phyloP scores from a whole-genome alignment of 2,329 filamentous ascomycete genomes.

The Neonectria neomacrospora region DNA sequence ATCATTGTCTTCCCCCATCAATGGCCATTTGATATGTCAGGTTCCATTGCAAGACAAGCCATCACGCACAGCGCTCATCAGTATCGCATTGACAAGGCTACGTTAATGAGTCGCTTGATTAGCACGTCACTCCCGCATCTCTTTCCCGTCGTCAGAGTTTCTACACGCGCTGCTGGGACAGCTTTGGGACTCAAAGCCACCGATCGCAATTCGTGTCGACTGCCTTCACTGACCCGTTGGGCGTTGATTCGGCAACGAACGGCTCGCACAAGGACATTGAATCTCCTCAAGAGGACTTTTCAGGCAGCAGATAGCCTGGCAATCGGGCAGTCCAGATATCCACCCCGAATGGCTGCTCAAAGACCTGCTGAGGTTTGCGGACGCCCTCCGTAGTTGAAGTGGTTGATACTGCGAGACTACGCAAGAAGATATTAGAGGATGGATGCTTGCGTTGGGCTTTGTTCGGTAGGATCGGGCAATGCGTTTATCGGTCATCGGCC shows the following conservation, averaged over 20 bases:
- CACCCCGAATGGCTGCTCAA: neutral
- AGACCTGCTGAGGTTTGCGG: neutral
- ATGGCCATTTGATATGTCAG: too few relatives aligned
- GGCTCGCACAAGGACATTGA: neutral
- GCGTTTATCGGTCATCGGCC: too few relatives aligned
- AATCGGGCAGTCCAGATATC: neutral
- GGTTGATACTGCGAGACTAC: neutral
- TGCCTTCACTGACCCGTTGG: neutral
- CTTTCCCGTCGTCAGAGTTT: neutral
- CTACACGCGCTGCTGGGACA: neutral
- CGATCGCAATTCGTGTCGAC: neutral
- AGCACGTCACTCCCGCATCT: neutral
- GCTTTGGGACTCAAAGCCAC: neutral
- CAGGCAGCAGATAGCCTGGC: neutral
- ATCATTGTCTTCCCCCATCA: neutral
- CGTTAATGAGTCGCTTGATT: too few relatives aligned
- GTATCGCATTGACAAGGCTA: neutral
- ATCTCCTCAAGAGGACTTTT: neutral
- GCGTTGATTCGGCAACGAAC: neutral
- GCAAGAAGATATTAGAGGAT: neutral
- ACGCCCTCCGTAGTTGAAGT: neutral
- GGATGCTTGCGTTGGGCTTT: neutral
- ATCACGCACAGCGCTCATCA: neutral
- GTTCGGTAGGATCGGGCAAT: neutral
- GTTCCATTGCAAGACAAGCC: neutral